Conservation (phyloP, 306 rosid genomes). For the Sphenostylis stenocarpa region DNA sequence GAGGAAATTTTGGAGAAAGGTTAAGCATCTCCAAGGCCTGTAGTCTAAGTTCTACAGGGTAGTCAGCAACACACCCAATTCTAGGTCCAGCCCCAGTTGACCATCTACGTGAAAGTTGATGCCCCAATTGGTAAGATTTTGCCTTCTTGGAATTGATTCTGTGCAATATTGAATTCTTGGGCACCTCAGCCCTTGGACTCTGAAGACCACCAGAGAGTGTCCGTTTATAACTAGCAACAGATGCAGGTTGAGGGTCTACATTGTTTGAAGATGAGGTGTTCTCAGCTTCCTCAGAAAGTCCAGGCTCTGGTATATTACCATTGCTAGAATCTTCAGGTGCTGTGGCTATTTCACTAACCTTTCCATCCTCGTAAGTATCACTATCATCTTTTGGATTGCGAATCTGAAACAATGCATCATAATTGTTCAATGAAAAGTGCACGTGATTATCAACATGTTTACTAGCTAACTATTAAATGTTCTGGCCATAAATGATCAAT, state of each 20-base stretch:
- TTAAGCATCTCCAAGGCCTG: slow-evolving; percentile 85
- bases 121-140: slow-evolving; percentile 81
- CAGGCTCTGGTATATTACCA: slow-evolving; percentile 23
- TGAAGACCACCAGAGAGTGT: slow-evolving; percentile 93
- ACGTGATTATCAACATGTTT: background rate
- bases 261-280: slow-evolving; percentile 33
- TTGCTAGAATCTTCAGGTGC: slow-evolving; percentile 15
- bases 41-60: slow-evolving; percentile 70
- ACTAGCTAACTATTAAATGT: background rate
- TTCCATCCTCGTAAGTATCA: slow-evolving; percentile 51
- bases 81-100: slow-evolving; percentile 97
- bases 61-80: slow-evolving; percentile 93
- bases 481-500: background rate
- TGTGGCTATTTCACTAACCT: slow-evolving; percentile 24
- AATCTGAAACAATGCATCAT: slow-evolving; percentile 46
- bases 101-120: slow-evolving; percentile 79
- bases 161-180: slow-evolving; percentile 61
- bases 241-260: slow-evolving; percentile 32
- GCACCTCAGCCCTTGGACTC: slow-evolving; percentile 86
- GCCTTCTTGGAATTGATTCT: slow-evolving; percentile 90
- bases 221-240: slow-evolving; percentile 48
- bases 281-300: slow-evolving; percentile 40
- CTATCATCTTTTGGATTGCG: slow-evolving; percentile 60
- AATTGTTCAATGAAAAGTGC: background rate
- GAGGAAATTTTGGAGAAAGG: slow-evolving; percentile 66